Evolutionary conservation across 2,329 filamentous ascomycete genomes (phyloP).

Genomic region (Trichophyton equinum): DNA sequence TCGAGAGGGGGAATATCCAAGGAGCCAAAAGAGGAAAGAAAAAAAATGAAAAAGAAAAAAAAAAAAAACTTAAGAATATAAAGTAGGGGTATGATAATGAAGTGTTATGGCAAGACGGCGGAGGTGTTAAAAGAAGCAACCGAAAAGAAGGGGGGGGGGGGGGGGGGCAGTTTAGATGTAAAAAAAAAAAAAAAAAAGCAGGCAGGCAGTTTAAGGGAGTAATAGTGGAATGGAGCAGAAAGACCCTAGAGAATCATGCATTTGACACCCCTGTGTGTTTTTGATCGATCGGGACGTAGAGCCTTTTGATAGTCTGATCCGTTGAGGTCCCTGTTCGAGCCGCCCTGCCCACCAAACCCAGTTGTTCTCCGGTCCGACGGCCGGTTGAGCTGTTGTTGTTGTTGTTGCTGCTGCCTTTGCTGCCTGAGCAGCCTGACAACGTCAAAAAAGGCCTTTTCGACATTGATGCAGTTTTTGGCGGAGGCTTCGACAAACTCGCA

Average conservation of each 20-base stretch:
- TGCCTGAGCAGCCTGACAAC: conserved; percentile 82
- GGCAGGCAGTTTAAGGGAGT: neutral
- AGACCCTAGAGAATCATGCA: conserved; percentile 28
- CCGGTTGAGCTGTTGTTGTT: conserved; percentile 17
- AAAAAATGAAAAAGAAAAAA: neutral
- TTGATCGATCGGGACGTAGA: conserved; percentile 28
- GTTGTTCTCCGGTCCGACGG: conserved; percentile 27
- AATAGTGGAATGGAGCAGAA: neutral
- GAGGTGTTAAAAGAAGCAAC: neutral
- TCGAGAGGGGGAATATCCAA: neutral
- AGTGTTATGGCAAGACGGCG: neutral
- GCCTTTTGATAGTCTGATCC: conserved; percentile 29
- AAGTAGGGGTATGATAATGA: neutral
- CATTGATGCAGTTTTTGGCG: conserved; percentile 95
- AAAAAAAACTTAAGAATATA: neutral
- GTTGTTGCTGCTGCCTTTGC: conserved; percentile 51
- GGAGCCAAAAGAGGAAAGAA: neutral
- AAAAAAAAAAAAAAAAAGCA: neutral
- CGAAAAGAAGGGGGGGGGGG: too few species aligned
- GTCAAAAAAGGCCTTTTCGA: conserved; percentile 97
- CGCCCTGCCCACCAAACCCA: conserved; percentile 21
- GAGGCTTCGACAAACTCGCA: conserved; percentile 97
- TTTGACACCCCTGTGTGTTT: conserved; percentile 25
- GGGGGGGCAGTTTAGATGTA: too few species aligned
- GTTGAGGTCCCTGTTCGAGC: conserved; percentile 11